phyloP scores from a whole-genome alignment of 2,329 filamentous ascomycete species.

The Geosmithia morbida region DNA sequence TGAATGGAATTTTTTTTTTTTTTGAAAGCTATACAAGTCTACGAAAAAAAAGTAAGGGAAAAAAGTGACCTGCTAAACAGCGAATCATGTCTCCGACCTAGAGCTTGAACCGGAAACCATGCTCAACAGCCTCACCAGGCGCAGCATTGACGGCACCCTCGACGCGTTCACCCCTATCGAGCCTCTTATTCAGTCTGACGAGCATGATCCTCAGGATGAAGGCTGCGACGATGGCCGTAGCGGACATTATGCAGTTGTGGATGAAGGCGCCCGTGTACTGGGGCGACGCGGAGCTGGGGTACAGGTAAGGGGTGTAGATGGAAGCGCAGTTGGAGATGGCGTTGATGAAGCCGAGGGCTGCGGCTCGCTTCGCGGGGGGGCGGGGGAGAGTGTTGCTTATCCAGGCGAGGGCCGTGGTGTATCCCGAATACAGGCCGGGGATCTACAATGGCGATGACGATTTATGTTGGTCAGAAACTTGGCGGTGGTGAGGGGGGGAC shows the following conservation, averaged over 20 bases:
- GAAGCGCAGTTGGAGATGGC: constrained; percentile 31
- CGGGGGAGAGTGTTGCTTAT: constrained; percentile 60
- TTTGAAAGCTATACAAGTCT: no score
- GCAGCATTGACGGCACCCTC: constrained; percentile 40
- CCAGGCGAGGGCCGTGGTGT: constrained; percentile 43
- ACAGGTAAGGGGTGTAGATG: constrained; percentile 60
- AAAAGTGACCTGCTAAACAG: no score
- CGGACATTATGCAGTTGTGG: constrained; percentile 52
- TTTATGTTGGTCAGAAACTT: no score
- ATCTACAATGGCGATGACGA: no score
- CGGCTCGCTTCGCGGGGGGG: constrained; percentile 53
- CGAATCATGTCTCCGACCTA: no score
- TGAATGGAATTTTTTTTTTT: no score
- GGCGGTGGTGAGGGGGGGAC: neutral
- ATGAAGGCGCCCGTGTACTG: constrained; percentile 43
- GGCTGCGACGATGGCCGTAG: constrained; percentile 49
- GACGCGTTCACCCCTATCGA: constrained; percentile 35
- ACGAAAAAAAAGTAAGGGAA: no score
- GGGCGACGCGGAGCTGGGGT: constrained; percentile 31
- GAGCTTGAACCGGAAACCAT: constrained; percentile 54
- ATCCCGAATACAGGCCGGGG: constrained; percentile 11
- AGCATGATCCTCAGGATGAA: constrained; percentile 49
- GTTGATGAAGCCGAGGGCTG: constrained; percentile 61
- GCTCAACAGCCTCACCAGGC: constrained; percentile 38
- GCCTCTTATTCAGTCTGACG: constrained; percentile 43